phyloP scores from a whole-genome alignment of 768 basidiomycete species.

The Leccinum longicurvipes region DNA sequence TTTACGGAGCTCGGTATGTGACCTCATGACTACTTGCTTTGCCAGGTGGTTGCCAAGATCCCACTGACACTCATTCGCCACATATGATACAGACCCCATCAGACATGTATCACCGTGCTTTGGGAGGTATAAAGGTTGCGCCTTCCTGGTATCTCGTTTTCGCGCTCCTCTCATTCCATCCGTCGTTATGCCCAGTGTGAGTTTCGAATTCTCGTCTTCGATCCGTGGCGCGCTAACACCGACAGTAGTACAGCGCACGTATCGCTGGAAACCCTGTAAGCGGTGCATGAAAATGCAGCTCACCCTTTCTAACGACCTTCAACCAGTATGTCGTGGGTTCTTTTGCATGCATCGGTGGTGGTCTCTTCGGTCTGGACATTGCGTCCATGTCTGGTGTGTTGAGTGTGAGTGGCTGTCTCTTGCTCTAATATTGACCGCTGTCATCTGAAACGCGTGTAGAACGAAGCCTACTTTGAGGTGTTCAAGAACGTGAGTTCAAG shows the following conservation, averaged over 20 bases:
- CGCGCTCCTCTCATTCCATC: neutral
- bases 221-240: slow-evolving; percentile 1
- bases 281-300: neutral
- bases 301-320: slow-evolving; percentile 6
- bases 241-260: slow-evolving; percentile 46
- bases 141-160: neutral
- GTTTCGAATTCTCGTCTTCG: neutral
- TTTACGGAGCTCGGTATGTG: slow-evolving; percentile 3
- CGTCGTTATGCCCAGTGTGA: slow-evolving; percentile 27
- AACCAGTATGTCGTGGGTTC: slow-evolving; percentile 72
- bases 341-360: slow-evolving; percentile 80
- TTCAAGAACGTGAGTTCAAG: slow-evolving; percentile 24
- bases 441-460: slow-evolving; percentile 15
- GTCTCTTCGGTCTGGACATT: slow-evolving; percentile 78
- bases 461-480: slow-evolving; percentile 22
- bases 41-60: neutral
- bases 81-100: too few relatives aligned
- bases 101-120: neutral
- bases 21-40: neutral
- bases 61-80: too few relatives aligned
- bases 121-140: slow-evolving; percentile 12
- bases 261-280: slow-evolving; percentile 59
- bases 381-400: slow-evolving; percentile 80
- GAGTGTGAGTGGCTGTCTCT: slow-evolving; percentile 36
- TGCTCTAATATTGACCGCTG: neutral